phyloP scores from a whole-genome alignment of 805 yeast genomes.

The Candida peoriensis region DNA sequence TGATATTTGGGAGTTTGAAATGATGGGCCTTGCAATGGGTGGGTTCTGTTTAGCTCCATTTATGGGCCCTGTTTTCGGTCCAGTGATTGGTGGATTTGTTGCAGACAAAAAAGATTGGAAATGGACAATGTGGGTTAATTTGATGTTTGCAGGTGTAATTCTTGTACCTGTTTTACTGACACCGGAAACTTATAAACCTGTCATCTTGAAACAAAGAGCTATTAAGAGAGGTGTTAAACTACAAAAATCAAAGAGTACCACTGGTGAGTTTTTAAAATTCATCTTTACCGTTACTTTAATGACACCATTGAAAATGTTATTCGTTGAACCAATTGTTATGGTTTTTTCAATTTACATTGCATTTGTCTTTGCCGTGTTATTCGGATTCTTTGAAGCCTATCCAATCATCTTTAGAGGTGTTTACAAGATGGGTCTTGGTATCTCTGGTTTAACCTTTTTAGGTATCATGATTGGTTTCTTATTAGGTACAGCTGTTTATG shows the following conservation, averaged over 20 bases:
- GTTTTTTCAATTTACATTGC: slow-evolving; percentile 67
- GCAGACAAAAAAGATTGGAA: slow-evolving; percentile 58
- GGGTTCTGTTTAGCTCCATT: slow-evolving; percentile 77
- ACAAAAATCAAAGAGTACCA: slow-evolving; percentile 30
- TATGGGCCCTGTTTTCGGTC: slow-evolving; percentile 76
- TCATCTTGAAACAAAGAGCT: slow-evolving; percentile 57
- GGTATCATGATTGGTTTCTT: slow-evolving; percentile 69
- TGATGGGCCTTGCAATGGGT: slow-evolving; percentile 69
- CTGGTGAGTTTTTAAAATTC: slow-evolving; percentile 35
- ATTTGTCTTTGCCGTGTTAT: slow-evolving; percentile 70
- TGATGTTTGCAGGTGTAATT: slow-evolving; percentile 57
- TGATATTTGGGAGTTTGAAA: slow-evolving; percentile 67
- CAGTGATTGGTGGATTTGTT: slow-evolving; percentile 69
- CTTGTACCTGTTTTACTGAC: slow-evolving; percentile 42
- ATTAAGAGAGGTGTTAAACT: slow-evolving; percentile 50
- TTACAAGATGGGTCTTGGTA: slow-evolving; percentile 53
- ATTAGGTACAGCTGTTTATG: slow-evolving; percentile 47
- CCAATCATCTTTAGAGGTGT: slow-evolving; percentile 69
- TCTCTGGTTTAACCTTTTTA: slow-evolving; percentile 64
- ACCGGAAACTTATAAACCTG: slow-evolving; percentile 73
- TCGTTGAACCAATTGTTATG: slow-evolving; percentile 70
- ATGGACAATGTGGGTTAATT: slow-evolving; percentile 68
- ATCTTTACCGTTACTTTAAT: slow-evolving; percentile 47
- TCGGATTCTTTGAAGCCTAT: slow-evolving; percentile 76
- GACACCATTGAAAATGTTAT: slow-evolving; percentile 64